A percentile compares a stretch with the other conserved stretches of the same genome.
These are phyloP conservation scores for Malassezia psittaci DNA, from an alignment of 1,284 basidiomycete genomes.

Conservation along the genomic window DNA sequence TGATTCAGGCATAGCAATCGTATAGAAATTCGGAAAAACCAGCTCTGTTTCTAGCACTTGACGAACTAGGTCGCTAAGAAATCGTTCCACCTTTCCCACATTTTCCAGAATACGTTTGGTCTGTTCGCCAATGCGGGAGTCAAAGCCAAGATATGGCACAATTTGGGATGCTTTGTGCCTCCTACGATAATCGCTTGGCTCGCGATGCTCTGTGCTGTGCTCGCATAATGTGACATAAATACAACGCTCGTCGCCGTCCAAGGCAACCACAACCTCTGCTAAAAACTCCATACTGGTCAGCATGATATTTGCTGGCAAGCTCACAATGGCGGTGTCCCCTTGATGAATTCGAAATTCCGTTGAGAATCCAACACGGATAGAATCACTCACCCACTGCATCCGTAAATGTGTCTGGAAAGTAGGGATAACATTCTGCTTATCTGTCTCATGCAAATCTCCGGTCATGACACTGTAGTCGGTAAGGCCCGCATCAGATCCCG, in stretches of 20 bases:
- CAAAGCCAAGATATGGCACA: slow-evolving; percentile 82
- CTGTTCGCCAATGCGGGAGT: slow-evolving; percentile 88
- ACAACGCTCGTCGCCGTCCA: slow-evolving; percentile 66
- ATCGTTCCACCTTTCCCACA: slow-evolving; percentile 88
- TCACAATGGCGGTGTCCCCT: slow-evolving; percentile 87
- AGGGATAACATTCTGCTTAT: slow-evolving; percentile 18
- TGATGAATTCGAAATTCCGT: slow-evolving; percentile 93
- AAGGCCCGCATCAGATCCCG: slow-evolving; percentile 16
- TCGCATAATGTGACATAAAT: slow-evolving; percentile 67
- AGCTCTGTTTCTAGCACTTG: slow-evolving; percentile 66
- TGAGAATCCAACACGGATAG: slow-evolving; percentile 57
- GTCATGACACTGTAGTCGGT: not conserved
- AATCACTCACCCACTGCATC: slow-evolving; percentile 33
- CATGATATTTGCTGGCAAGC: slow-evolving; percentile 79
- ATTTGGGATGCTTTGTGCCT: slow-evolving; percentile 60
- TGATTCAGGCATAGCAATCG: slow-evolving; percentile 29
- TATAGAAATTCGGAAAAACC: slow-evolving; percentile 46
- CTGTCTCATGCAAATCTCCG: not conserved
- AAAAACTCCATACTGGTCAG: slow-evolving; percentile 77
- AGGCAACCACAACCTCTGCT: slow-evolving; percentile 78
- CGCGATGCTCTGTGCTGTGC: slow-evolving; percentile 24
- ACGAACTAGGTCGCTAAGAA: slow-evolving; percentile 85
- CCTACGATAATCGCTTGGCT: slow-evolving; percentile 17
- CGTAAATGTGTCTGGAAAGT: slow-evolving; percentile 34
- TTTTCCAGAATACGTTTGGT: slow-evolving; percentile 94